phyloP scores from a whole-genome alignment of 768 basidiomycete species.

The Termitomyces sp. region DNA sequence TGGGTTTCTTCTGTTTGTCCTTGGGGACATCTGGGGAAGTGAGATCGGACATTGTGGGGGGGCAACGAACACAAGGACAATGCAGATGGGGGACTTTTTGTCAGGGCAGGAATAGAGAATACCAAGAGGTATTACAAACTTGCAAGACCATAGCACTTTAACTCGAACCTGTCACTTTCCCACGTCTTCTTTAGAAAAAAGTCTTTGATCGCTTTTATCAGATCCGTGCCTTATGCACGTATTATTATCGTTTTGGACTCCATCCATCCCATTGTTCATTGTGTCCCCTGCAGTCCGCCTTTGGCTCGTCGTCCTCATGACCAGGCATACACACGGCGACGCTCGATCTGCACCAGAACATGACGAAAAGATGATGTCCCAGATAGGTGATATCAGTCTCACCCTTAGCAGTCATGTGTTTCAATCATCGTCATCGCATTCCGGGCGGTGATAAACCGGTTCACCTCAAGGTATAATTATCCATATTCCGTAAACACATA shows the following conservation, averaged over 20 bases:
- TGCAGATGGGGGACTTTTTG: not conserved
- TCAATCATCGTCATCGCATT: slow-evolving; percentile 1
- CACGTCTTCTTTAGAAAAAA: slow-evolving; percentile 22
- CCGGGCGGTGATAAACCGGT: slow-evolving; percentile 7
- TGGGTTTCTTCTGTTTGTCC: slow-evolving; percentile 66
- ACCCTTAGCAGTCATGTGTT: slow-evolving; percentile 14
- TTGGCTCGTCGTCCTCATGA: not conserved
- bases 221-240: slow-evolving; percentile 8
- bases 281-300: not conserved
- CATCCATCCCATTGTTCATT: not conserved
- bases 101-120: slow-evolving; percentile 13
- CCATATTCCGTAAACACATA: not conserved
- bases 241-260: not conserved
- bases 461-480: slow-evolving; percentile 9
- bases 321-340: not conserved
- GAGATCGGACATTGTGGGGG: slow-evolving; percentile 22
- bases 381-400: slow-evolving; percentile 10
- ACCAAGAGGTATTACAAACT: slow-evolving; percentile 19
- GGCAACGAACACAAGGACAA: slow-evolving; percentile 19
- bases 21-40: slow-evolving; percentile 21
- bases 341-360: not conserved
- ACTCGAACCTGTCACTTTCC: slow-evolving; percentile 18
- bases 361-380: slow-evolving; percentile 12
- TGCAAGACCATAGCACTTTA: slow-evolving; percentile 17
- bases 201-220: slow-evolving; percentile 14